Percentiles rank a stretch among this genome's conserved stretches.
Conservation (phyloP, 176 grass and related monocot genomes). For the Coix lacrymajobi region DNA sequence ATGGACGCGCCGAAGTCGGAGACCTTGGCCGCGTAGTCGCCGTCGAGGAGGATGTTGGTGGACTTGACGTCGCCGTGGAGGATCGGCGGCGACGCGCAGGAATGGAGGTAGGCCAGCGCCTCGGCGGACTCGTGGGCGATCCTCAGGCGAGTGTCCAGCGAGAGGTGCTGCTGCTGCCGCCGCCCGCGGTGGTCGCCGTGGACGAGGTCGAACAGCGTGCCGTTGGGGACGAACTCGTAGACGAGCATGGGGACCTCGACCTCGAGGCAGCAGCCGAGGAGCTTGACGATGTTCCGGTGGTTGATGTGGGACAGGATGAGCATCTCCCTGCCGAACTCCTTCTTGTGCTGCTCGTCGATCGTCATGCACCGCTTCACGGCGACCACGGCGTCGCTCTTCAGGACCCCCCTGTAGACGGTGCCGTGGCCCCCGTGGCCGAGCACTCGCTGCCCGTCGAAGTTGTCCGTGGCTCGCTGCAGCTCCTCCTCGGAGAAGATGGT, state of each 20-base stretch:
- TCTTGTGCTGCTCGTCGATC: neutral
- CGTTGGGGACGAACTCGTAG: neutral
- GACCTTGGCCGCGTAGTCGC: neutral
- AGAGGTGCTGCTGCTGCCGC: neutral
- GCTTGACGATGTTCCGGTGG: neutral
- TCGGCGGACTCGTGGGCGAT: neutral
- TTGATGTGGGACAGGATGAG: conserved; percentile 4
- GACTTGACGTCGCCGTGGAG: conserved; percentile 14
- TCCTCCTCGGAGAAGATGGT: neutral
- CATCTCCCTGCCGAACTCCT: neutral
- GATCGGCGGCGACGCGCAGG: neutral
- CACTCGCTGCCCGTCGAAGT: neutral
- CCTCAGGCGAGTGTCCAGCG: neutral
- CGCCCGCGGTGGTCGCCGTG: neutral
- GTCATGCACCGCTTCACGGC: neutral
- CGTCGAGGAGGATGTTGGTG: neutral
- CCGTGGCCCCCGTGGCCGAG: neutral
- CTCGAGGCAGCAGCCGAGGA: neutral
- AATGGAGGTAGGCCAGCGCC: neutral
- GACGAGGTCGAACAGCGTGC: neutral
- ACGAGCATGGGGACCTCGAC: conserved; percentile 1
- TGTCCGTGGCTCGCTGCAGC: neutral
- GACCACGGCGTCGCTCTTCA: neutral
- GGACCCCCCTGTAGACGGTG: neutral
- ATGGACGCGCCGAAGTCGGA: neutral